These are phyloP conservation scores for Chrysanthemum makinoi DNA, from an alignment of 129 eudicot genomes.

Conservation along the genomic window DNA sequence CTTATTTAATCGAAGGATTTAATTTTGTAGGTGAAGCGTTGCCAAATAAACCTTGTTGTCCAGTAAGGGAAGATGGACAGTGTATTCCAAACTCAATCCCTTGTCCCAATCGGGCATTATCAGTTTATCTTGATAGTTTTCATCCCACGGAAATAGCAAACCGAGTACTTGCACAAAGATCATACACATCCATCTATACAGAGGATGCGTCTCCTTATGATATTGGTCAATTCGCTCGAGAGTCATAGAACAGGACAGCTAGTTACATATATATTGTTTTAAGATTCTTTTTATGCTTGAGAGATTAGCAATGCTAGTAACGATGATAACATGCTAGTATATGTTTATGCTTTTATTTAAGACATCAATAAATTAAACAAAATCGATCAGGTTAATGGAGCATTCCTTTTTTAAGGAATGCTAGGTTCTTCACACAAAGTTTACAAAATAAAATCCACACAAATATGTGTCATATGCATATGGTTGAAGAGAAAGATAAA, in stretches of 20 bases:
- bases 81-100: conserved; percentile 27
- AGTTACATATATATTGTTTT: background rate
- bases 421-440: no score
- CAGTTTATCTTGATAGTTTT: conserved; percentile 33
- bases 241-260: background rate
- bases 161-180: conserved; percentile 12
- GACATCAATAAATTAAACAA: background rate
- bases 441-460: no score
- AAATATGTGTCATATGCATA: no score
- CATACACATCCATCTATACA: conserved; percentile 18
- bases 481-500: no score
- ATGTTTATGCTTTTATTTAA: conserved; percentile 6
- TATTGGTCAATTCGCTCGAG: conserved; percentile 5
- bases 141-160: conserved; percentile 37
- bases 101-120: conserved; percentile 22
- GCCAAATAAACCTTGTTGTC: conserved; percentile 34
- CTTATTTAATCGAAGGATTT: background rate
- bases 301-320: background rate
- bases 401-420: no score
- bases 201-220: conserved; percentile 24
- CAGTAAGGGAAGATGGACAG: conserved; percentile 30
- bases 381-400: no score
- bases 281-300: conserved; percentile 13
- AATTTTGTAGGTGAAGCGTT: conserved; percentile 19
- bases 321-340: background rate